Evolutionary conservation across 371 early-diverging fungal species (phyloP).

Genomic region (Zopfochytrium polystomum): DNA sequence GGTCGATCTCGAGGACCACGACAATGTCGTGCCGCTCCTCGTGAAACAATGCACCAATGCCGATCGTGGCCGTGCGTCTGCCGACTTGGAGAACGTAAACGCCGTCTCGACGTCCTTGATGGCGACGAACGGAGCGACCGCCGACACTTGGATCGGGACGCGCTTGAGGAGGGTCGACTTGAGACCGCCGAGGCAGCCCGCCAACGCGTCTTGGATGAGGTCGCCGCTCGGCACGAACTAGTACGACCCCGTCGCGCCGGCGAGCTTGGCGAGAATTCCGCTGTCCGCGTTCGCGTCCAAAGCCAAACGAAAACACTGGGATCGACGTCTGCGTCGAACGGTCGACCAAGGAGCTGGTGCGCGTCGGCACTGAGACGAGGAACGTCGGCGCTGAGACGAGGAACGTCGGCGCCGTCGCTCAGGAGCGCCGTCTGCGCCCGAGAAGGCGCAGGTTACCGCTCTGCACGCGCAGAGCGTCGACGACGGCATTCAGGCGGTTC

Average conservation of each 20-base stretch:
- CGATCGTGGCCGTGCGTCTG: no score
- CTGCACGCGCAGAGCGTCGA: no score
- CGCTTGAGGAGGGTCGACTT: conserved; percentile 10
- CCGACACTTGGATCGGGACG: no score
- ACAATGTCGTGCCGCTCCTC: no score
- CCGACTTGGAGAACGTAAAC: no score
- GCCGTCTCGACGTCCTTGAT: no score
- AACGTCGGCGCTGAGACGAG: neutral
- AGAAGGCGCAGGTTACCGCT: no score
- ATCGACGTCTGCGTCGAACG: neutral
- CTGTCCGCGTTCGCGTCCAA: conserved; percentile 15
- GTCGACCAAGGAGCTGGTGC: no score
- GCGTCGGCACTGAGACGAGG: no score
- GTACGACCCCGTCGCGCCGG: conserved; percentile 17
- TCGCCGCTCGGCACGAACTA: conserved; percentile 5
- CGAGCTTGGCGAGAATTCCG: neutral
- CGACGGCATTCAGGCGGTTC: conserved; percentile 1
- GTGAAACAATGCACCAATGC: no score
- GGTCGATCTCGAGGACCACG: no score
- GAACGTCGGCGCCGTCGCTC: conserved; percentile 20
- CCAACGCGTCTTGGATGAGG: conserved; percentile 22
- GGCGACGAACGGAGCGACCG: no score
- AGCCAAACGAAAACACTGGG: conserved; percentile 21
- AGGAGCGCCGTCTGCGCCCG: conserved; percentile 6
- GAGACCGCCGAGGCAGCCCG: conserved; percentile 21